Base-by-base conservation (phyloP, 345 rosid genomes). In the Erodium maritimum region DNA sequence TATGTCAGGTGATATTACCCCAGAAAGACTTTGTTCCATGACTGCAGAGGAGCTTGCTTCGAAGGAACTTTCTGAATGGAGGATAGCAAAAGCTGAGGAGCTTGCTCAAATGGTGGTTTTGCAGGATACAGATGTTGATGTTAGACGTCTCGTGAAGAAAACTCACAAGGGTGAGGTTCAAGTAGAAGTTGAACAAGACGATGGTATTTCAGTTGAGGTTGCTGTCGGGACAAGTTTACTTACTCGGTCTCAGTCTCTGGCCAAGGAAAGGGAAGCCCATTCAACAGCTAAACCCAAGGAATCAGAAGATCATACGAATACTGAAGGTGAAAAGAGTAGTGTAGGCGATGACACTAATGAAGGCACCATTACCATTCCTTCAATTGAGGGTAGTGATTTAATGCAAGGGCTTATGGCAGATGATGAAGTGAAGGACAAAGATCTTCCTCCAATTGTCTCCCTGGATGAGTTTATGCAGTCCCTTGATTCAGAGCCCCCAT, bases 131-230 rank as follows among this genome's bases (percentile, higher is more conserved):
- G 81, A 85, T 57, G 88, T 79, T 54, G 95, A 86, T 63, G 67
- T 82, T 20, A 76, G 94, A 63, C 83, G 90, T 46, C 61, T 91
- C 67, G 96, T 91, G 53, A 84, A 72, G 78, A 91, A 91, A 77
- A 88, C 98, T 21, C 98, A 91, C 50, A 91, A 91, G 77, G 98
- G 98, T 25, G 98, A 91, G 73, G 73, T 88, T 69, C 93, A 82
- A 69, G 95, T 91, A 19, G 96, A 91, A 67, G 75, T 84, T 46
- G 96, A 84, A 34, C 79, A 76, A 56, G 64, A 64, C 46, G 88
- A 91, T 58, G 63, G 58, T 60, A 58, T 85, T 33, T 70, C 87
- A 19, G 76, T 67, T 21, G 96, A 85, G 61, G 85, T 78, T 61
- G 82, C 91, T 53, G 74, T 70, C 60, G 86, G 79, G 29, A 57